phyloP scores from a whole-genome alignment of 306 rosid species.

The Begonia loranthoides region DNA sequence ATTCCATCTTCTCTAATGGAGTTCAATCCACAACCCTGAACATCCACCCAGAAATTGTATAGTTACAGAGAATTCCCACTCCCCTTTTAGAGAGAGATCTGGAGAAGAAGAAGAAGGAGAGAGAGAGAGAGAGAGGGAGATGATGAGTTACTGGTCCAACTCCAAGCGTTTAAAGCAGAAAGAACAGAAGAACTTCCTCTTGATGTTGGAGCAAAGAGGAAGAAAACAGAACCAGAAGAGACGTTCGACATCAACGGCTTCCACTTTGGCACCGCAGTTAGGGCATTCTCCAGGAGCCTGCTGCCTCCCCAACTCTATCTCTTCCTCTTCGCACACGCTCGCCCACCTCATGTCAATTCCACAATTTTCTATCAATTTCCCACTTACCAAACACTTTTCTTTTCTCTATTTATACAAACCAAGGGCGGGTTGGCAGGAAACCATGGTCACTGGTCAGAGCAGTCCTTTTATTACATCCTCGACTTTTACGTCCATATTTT shows the following conservation, averaged over 20 bases:
- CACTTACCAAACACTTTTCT: background rate
- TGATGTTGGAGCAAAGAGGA: slow-evolving; percentile 67
- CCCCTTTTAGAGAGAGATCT: too few species aligned
- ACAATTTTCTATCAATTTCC: background rate
- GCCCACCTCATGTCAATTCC: slow-evolving; percentile 35
- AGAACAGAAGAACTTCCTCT: slow-evolving; percentile 70
- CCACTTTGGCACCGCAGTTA: slow-evolving; percentile 70
- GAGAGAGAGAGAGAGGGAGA: background rate
- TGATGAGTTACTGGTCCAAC: slow-evolving; percentile 18
- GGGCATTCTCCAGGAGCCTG: slow-evolving; percentile 85
- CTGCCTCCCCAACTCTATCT: slow-evolving; percentile 60
- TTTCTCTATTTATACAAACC: background rate
- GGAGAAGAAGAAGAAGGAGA: too few species aligned
- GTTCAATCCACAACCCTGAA: too few species aligned
- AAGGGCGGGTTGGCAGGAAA: background rate
- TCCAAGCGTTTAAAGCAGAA: slow-evolving; percentile 61
- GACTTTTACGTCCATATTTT: background rate
- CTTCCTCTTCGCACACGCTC: slow-evolving; percentile 50
- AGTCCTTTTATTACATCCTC: background rate
- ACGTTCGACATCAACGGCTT: slow-evolving; percentile 59
- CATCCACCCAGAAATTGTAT: too few species aligned
- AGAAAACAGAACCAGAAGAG: slow-evolving; percentile 50
- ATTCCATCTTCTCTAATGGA: too few species aligned
- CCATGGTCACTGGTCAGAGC: background rate
- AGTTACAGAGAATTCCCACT: too few species aligned